phyloP scores from a whole-genome alignment of 805 yeast genomes.

The Candida succiphila region DNA sequence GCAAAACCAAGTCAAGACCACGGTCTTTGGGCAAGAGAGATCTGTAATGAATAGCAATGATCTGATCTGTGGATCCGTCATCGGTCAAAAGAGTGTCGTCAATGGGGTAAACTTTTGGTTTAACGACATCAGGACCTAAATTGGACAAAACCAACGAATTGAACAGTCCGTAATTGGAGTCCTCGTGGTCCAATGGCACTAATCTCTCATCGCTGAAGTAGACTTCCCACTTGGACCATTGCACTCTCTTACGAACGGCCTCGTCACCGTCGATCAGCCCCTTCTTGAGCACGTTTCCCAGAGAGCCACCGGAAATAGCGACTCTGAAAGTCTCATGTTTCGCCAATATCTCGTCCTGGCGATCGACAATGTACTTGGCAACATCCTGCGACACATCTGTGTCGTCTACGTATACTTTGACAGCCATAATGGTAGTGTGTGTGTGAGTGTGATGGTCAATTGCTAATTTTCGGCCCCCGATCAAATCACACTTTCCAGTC shows the following conservation, averaged over 20 bases:
- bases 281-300: conserved; percentile 59
- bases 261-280: conserved; percentile 55
- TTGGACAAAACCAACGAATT: conserved; percentile 48
- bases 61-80: conserved; percentile 37
- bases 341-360: conserved; percentile 52
- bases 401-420: conserved; percentile 38
- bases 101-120: conserved; percentile 59
- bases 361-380: conserved; percentile 48
- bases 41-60: conserved; percentile 58
- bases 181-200: conserved; percentile 73
- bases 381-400: conserved; percentile 55
- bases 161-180: conserved; percentile 80
- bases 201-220: conserved; percentile 88
- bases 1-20: conserved; percentile 61
- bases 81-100: conserved; percentile 52
- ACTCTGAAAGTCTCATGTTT: conserved; percentile 43
- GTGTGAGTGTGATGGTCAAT: background rate
- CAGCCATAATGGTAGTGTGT: conserved; percentile 1
- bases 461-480: background rate
- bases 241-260: conserved; percentile 30
- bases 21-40: conserved; percentile 39
- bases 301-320: conserved; percentile 88
- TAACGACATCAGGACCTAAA: conserved; percentile 29
- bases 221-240: conserved; percentile 72
- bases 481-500: too few species aligned